These are phyloP conservation scores for Chlamydomonas sp. DNA, from an alignment of 139 green algal species.

Conservation along the genomic window DNA sequence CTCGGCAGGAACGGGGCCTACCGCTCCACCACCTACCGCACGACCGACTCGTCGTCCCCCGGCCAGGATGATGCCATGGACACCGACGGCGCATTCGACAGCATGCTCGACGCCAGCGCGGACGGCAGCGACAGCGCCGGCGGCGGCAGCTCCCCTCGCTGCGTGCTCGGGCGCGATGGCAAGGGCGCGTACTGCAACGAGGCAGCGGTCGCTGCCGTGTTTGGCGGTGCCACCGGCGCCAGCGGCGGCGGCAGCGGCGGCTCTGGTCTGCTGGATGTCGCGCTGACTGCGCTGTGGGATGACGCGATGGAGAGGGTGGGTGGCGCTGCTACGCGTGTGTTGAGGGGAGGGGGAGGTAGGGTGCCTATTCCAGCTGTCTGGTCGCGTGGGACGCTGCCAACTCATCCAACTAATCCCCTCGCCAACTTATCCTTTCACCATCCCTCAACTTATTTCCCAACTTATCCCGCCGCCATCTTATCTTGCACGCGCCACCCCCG, in stretches of 20 bases:
- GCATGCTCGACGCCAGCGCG: not conserved
- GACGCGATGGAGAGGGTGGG: slow-evolving; percentile 45
- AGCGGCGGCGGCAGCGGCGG: not conserved
- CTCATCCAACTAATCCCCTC: too few relatives aligned
- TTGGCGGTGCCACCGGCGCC: not conserved
- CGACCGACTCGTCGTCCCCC: not conserved
- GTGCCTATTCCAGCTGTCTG: too few relatives aligned
- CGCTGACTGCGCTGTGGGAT: slow-evolving; percentile 71
- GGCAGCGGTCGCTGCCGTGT: not conserved
- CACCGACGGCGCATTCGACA: not conserved
- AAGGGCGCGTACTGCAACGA: too few relatives aligned
- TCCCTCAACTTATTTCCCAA: too few relatives aligned
- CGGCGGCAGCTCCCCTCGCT: not conserved
- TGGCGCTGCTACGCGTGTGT: too few relatives aligned
- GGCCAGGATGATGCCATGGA: not conserved
- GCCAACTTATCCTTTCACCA: too few relatives aligned
- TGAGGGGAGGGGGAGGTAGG: too few relatives aligned
- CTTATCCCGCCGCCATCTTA: slow-evolving; percentile 6
- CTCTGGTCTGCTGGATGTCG: slow-evolving; percentile 46
- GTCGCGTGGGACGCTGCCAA: too few relatives aligned
- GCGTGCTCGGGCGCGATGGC: not conserved
- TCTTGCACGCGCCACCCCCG: not conserved
- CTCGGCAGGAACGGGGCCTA: not conserved
- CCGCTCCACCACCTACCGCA: not conserved
- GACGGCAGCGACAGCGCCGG: not conserved